Percentiles rank a stretch among this genome's conserved stretches.
phyloP scores from a whole-genome alignment of 495 filamentous ascomycete species.

The Podospora tetraspora region DNA sequence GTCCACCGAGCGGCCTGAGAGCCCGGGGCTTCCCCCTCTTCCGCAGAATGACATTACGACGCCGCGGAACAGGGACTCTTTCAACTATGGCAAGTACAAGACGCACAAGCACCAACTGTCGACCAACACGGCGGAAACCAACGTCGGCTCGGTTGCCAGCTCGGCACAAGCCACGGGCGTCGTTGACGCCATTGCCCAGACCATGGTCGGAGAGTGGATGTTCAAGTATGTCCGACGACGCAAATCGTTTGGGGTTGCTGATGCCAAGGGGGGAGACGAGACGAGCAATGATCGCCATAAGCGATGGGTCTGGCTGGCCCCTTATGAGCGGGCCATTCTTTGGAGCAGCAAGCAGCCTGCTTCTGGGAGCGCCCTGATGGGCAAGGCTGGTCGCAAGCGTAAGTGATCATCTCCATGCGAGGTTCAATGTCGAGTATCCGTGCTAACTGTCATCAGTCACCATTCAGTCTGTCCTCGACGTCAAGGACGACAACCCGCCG shows the following conservation, averaged over 20 bases:
- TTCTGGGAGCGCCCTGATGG: constrained; percentile 78
- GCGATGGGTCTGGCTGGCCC: constrained; percentile 97
- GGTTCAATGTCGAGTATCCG: neutral
- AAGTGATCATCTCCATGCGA: constrained; percentile 37
- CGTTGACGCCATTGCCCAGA: constrained; percentile 96
- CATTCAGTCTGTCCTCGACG: constrained; percentile 94
- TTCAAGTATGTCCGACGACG: constrained; percentile 93
- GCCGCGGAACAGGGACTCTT: constrained; percentile 43
- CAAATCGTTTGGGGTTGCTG: constrained; percentile 83
- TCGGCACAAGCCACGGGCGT: constrained; percentile 68
- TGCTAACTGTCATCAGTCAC: constrained; percentile 55
- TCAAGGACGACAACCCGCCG: constrained; percentile 86
- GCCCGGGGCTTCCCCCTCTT: constrained; percentile 66
- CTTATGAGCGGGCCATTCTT: constrained; percentile 91
- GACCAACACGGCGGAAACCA: constrained; percentile 48
- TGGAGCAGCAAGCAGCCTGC: constrained; percentile 98
- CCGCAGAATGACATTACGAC: constrained; percentile 67
- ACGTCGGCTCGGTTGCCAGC: constrained; percentile 51
- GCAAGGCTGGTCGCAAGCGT: constrained; percentile 95
- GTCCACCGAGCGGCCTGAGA: constrained; percentile 61
- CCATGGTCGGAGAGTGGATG: constrained; percentile 99
- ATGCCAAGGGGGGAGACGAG: constrained; percentile 52
- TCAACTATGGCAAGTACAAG: constrained; percentile 32
- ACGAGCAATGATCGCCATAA: constrained; percentile 73
- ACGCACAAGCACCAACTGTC: constrained; percentile 49